A percentile compares a stretch with the other conserved stretches of the same genome.
Evolutionary conservation across 768 basidiomycete genomes (phyloP).

Genomic region (Chalciporus piperatus): DNA sequence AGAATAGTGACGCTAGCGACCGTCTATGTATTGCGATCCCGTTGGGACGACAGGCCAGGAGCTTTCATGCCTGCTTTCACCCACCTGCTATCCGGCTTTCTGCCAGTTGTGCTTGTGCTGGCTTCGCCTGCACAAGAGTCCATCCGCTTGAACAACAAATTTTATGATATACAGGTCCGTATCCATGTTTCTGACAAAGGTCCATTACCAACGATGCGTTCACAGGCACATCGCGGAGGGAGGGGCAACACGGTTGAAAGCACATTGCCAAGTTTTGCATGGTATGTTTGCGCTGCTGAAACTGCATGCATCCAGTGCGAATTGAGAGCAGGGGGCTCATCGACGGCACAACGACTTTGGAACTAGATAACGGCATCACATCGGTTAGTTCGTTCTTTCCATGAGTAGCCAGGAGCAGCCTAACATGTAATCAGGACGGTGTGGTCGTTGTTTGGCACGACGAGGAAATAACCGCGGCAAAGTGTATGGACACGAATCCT

Average conservation of each 20-base stretch:
- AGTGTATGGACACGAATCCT: constrained; percentile 69
- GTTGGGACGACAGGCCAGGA: not conserved
- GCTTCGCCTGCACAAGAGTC: constrained; percentile 30
- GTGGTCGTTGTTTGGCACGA: constrained; percentile 82
- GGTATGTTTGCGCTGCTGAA: constrained; percentile 39
- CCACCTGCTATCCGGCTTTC: constrained; percentile 8
- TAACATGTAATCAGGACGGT: constrained; percentile 53
- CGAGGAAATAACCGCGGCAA: constrained; percentile 55
- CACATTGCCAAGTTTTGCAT: constrained; percentile 72
- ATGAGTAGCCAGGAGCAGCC: not conserved
- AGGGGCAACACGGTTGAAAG: constrained; percentile 75
- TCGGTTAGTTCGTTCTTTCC: constrained; percentile 39
- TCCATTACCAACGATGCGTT: constrained; percentile 3
- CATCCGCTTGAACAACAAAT: constrained; percentile 23
- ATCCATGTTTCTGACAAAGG: not conserved
- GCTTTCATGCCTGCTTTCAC: constrained; percentile 14
- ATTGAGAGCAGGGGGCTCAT: constrained; percentile 58
- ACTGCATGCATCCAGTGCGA: constrained; percentile 2
- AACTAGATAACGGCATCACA: constrained; percentile 77
- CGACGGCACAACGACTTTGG: constrained; percentile 72
- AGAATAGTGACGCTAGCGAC: not conserved
- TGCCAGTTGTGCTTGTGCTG: constrained; percentile 10
- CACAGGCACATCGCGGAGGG: constrained; percentile 71
- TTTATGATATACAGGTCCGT: constrained; percentile 52
- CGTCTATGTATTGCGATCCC: not conserved